Evolutionary conservation across 169 alveolate genomes (phyloP).

Genomic region (Cryptosporidium ubiquitum): DNA sequence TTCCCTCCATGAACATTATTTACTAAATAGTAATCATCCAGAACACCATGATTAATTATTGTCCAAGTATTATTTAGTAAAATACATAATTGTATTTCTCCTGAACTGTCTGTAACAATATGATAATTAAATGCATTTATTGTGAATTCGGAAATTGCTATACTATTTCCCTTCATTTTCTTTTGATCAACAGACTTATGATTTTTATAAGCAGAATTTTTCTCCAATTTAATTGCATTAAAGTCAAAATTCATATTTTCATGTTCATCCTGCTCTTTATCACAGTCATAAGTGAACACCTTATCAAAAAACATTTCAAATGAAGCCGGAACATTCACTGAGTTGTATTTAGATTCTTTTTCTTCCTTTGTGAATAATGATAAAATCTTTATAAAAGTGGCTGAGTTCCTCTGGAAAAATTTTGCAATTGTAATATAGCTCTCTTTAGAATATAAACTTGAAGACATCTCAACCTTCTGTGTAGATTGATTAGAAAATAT

Average conservation of each 20-base stretch:
- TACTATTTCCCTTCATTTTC: neutral
- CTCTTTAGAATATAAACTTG: slow-evolving; percentile 16
- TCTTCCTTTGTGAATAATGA: neutral
- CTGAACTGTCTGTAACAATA: slow-evolving; percentile 4
- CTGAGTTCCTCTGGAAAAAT: slow-evolving; percentile 21
- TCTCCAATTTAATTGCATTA: neutral
- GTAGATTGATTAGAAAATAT: neutral
- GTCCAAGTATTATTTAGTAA: slow-evolving; percentile 5
- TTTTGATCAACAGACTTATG: neutral
- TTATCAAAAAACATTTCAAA: slow-evolving; percentile 10
- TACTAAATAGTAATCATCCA: slow-evolving; percentile 18
- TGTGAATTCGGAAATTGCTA: neutral
- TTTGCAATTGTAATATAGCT: slow-evolving; percentile 26
- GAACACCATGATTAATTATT: neutral
- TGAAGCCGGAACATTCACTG: neutral
- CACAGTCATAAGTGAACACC: neutral
- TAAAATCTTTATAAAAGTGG: slow-evolving; percentile 3
- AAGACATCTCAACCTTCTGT: neutral
- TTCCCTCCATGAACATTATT: neutral
- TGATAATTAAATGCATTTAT: slow-evolving; percentile 30
- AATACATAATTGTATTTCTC: slow-evolving; percentile 22
- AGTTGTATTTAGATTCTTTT: neutral
- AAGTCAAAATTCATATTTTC: neutral
- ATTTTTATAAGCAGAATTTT: no score
- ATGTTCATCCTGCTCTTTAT: neutral